Conservation (phyloP, 192 early-diverging fungal genomes). For the Spizellomyces sp. region DNA sequence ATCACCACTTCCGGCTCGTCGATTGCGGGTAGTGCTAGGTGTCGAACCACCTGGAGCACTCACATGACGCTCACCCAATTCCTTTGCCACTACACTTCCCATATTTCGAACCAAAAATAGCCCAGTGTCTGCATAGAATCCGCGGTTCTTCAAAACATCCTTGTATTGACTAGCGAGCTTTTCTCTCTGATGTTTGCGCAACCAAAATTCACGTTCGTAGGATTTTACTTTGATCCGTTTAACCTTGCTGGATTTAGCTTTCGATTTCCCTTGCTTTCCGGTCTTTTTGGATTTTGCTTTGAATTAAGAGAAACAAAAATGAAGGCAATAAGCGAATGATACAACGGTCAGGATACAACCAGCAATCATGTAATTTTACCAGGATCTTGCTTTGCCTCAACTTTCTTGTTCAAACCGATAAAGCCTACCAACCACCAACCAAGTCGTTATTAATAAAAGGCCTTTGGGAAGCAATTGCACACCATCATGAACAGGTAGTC, state of each 20-base stretch:
- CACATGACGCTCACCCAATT: neutral
- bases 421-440: constrained; percentile 4
- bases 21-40: neutral
- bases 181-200: neutral
- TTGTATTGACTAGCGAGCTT: constrained; percentile 12
- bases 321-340: too few relatives aligned
- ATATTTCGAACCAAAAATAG: constrained; percentile 31
- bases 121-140: constrained; percentile 5
- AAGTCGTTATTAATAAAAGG: neutral
- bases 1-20: neutral
- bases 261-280: constrained; percentile 1
- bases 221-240: neutral
- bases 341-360: too few relatives aligned
- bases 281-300: constrained; percentile 1
- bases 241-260: constrained; percentile 3
- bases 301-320: neutral
- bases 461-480: neutral
- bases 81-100: neutral
- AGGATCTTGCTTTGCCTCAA: neutral
- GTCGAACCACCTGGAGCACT: neutral
- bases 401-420: constrained; percentile 26
- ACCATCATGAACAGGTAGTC: neutral
- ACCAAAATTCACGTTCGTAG: constrained; percentile 3
- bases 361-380: too few relatives aligned
- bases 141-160: constrained; percentile 26